phyloP scores from a whole-genome alignment of 768 basidiomycete species.

The Kwoniella dendrophila region DNA sequence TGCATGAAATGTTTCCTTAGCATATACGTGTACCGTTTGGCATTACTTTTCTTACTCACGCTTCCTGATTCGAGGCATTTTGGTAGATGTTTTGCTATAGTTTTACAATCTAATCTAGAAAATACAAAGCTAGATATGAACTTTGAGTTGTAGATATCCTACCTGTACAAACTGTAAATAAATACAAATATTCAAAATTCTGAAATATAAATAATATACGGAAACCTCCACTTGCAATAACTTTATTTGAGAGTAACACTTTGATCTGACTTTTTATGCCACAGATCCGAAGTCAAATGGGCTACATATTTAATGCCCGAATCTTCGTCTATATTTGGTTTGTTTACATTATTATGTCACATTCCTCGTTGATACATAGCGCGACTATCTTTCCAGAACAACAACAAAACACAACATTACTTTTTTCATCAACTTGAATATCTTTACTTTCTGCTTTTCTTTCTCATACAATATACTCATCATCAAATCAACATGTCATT shows the following conservation, averaged over 20 bases:
- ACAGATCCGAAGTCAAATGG: conserved; percentile 1
- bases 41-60: conserved; percentile 33
- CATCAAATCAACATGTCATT: conserved; percentile 17
- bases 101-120: too few species aligned
- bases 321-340: conserved; percentile 6
- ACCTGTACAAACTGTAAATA: too few species aligned
- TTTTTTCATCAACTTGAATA: not conserved
- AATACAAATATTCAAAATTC: too few species aligned
- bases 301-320: not conserved
- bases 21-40: not conserved
- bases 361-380: conserved; percentile 9
- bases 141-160: too few species aligned
- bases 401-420: conserved; percentile 16
- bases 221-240: conserved; percentile 12
- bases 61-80: conserved; percentile 55
- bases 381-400: conserved; percentile 23
- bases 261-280: not conserved
- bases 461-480: not conserved
- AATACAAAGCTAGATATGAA: too few species aligned
- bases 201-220: too few species aligned
- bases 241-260: conserved; percentile 1
- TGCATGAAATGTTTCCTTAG: conserved; percentile 49
- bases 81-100: not conserved
- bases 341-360: conserved; percentile 2
- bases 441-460: not conserved